phyloP scores from a whole-genome alignment of 352 stramenopile genomes.

The Blastocystis sp. region DNA sequence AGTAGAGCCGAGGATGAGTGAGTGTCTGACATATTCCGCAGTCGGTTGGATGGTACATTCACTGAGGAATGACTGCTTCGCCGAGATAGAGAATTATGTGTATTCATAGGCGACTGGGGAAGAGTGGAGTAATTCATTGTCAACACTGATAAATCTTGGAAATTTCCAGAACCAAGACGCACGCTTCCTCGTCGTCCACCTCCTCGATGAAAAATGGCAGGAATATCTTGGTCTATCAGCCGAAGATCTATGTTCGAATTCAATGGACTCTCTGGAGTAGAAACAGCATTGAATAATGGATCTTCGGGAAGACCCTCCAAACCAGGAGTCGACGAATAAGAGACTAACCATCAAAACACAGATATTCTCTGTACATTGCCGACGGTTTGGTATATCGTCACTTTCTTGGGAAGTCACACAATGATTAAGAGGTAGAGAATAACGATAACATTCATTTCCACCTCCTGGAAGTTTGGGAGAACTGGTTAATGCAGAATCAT shows the following conservation, averaged over 20 bases:
- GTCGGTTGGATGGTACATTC: background rate
- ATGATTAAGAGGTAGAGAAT: background rate
- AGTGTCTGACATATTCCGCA: background rate
- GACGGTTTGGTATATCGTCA: background rate
- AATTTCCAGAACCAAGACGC: background rate
- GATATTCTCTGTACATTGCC: background rate
- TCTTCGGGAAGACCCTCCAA: background rate
- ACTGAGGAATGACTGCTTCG: background rate
- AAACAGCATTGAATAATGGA: background rate
- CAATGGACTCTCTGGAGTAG: slow-evolving; percentile 37
- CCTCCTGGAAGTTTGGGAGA: background rate
- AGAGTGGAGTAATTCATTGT: background rate
- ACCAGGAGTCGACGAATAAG: background rate
- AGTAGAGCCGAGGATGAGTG: too few relatives aligned
- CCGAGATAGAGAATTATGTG: background rate
- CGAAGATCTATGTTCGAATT: slow-evolving; percentile 42
- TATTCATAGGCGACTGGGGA: background rate
- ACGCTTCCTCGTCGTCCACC: slow-evolving; percentile 4
- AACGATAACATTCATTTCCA: background rate
- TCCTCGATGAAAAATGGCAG: slow-evolving; percentile 29
- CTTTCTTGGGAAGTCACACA: background rate
- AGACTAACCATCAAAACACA: background rate
- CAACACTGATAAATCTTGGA: background rate
- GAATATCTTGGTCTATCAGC: background rate
- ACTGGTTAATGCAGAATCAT: background rate